Conservation (phyloP, 192 early-diverging fungal genomes). For the Coemansia sp. region DNA sequence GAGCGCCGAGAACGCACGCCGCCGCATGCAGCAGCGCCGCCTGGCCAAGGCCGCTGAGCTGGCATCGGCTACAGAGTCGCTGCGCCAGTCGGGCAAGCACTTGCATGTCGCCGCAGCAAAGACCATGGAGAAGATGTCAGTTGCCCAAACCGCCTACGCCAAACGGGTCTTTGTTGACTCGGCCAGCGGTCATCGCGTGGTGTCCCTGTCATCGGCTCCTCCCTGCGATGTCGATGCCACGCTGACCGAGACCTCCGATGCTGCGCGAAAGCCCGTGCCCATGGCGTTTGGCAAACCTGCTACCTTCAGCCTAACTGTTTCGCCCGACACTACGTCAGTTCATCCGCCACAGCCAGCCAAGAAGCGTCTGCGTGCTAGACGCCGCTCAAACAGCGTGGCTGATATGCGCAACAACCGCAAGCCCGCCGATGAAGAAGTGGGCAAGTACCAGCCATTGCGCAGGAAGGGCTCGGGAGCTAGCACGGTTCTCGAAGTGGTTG, state of each 20-base stretch:
- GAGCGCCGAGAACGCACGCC: constrained; percentile 44
- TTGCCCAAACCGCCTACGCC: constrained; percentile 32
- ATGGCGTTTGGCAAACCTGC: constrained; percentile 48
- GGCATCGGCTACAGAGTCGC: constrained; percentile 16
- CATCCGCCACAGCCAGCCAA: constrained; percentile 28
- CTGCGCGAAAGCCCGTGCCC: constrained; percentile 27
- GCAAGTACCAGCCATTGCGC: background rate
- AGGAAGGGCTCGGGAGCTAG: constrained; percentile 37
- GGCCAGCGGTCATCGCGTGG: constrained; percentile 14
- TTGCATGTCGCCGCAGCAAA: constrained; percentile 18
- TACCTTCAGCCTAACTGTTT: constrained; percentile 29
- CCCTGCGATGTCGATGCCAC: constrained; percentile 26
- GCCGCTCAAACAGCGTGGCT: constrained; percentile 36
- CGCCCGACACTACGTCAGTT: background rate
- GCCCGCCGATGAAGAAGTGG: constrained; percentile 12
- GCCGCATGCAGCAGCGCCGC: constrained; percentile 24
- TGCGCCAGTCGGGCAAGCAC: constrained; percentile 29
- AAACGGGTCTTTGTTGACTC: constrained; percentile 35
- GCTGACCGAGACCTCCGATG: constrained; percentile 7
- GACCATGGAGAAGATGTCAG: constrained; percentile 16
- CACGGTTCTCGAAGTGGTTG: constrained; percentile 44
- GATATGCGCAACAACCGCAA: constrained; percentile 14
- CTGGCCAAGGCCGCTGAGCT: background rate
- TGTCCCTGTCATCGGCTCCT: constrained; percentile 6
- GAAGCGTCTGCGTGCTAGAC: constrained; percentile 40